Conservation (phyloP, 805 yeast genomes). For the Candida pseudofarinosa region DNA sequence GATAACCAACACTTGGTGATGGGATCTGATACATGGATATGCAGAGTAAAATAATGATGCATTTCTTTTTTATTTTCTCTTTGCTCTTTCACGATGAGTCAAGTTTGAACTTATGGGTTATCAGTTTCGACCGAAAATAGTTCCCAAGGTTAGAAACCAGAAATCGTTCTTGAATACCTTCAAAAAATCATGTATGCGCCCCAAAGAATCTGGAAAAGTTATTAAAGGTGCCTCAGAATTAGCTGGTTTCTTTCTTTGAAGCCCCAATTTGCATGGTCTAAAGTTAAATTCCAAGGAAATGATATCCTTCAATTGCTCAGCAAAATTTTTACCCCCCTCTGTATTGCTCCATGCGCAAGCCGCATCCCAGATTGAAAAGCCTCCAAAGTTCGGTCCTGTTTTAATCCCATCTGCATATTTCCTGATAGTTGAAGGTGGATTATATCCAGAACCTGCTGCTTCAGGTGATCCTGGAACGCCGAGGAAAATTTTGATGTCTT, state of each 20-base stretch:
- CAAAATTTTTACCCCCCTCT: constrained; percentile 18
- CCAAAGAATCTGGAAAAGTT: neutral
- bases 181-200: no score
- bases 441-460: constrained; percentile 36
- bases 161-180: no score
- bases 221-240: neutral
- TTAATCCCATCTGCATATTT: constrained; percentile 12
- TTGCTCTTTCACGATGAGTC: neutral
- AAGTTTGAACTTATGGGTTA: neutral
- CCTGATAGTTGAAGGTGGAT: constrained; percentile 15
- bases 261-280: neutral
- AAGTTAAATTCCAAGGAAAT: neutral
- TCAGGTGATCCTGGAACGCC: constrained; percentile 31
- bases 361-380: constrained; percentile 86
- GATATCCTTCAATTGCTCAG: constrained; percentile 39
- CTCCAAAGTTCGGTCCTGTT: constrained; percentile 45
- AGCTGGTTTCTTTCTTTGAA: neutral
- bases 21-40: no score
- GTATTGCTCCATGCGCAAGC: constrained; percentile 42
- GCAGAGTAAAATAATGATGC: no score
- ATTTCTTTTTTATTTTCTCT: neutral
- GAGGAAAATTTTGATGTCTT: constrained; percentile 26
- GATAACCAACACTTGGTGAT: no score
- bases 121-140: no score
- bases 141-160: no score